Evolutionary conservation across 345 rosid genomes (phyloP).

Genomic region (Stellera chamaejasme): DNA sequence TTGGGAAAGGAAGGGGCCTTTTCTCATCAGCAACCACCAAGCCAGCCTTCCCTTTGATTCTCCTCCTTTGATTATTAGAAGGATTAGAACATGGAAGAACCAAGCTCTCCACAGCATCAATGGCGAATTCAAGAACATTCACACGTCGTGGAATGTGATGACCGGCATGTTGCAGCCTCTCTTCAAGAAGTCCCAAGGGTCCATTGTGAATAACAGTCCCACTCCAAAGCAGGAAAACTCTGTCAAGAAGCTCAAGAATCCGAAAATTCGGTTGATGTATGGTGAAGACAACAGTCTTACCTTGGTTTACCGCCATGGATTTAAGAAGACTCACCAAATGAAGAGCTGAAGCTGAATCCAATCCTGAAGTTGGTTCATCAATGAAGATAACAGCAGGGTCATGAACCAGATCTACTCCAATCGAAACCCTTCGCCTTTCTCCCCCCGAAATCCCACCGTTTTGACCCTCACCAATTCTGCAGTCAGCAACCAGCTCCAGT

Average conservation of each 20-base stretch:
- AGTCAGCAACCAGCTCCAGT: conserved; percentile 43
- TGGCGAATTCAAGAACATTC: conserved; percentile 82
- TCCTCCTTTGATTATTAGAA: conserved; percentile 4
- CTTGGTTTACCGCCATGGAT: conserved; percentile 53
- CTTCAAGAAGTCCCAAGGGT: conserved; percentile 38
- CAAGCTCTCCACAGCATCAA: conserved; percentile 50
- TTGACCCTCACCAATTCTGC: conserved; percentile 59
- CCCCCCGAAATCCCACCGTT: conserved; percentile 83
- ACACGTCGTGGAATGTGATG: conserved; percentile 55
- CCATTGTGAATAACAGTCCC: conserved; percentile 62
- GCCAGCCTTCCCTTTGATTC: conserved; percentile 19
- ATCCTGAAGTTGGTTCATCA: conserved; percentile 94
- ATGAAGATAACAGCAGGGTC: conserved; percentile 77
- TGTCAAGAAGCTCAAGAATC: conserved; percentile 60
- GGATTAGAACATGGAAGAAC: conserved; percentile 14
- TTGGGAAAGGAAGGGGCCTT: conserved; percentile 29
- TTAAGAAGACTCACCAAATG: conserved; percentile 57
- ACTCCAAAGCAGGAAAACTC: conserved; percentile 60
- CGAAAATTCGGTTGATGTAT: conserved; percentile 94
- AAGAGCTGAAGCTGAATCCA: conserved; percentile 89
- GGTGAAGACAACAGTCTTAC: conserved; percentile 75
- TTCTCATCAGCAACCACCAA: conserved; percentile 15
- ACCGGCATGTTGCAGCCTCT: conserved; percentile 48
- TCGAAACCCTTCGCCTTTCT: conserved; percentile 77
- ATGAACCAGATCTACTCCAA: conserved; percentile 89